phyloP scores from a whole-genome alignment of 805 yeast genomes.

The Crinitomyces ghanaensis region DNA sequence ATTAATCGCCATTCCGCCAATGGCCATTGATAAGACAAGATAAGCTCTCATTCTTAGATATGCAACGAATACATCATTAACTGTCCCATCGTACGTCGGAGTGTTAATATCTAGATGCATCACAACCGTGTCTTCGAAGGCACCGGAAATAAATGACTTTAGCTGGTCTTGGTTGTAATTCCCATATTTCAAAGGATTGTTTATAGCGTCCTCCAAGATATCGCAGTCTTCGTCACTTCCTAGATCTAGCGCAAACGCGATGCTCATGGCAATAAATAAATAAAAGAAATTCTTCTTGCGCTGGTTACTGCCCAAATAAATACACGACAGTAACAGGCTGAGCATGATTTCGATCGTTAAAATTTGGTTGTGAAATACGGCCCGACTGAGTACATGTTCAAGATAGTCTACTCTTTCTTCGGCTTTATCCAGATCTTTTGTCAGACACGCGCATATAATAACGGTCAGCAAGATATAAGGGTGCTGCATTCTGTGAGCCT shows the following conservation, averaged over 20 bases:
- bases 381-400: conserved; percentile 10
- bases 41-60: conserved; percentile 5
- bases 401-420: conserved; percentile 8
- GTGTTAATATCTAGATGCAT: too few species aligned
- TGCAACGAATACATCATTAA: conserved; percentile 3
- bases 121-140: too few species aligned
- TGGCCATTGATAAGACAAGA: conserved; percentile 7
- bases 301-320: conserved; percentile 11
- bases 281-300: conserved; percentile 12
- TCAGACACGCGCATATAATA: too few species aligned
- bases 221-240: conserved; percentile 9
- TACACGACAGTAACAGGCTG: conserved; percentile 4
- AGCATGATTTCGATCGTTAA: conserved; percentile 6
- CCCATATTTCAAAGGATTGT: too few species aligned
- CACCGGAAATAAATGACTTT: too few species aligned
- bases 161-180: too few species aligned
- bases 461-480: too few species aligned
- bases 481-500: too few species aligned
- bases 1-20: conserved; percentile 14
- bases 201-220: conserved; percentile 2
- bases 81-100: too few species aligned
- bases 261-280: conserved; percentile 13
- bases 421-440: too few species aligned
- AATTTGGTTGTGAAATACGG: conserved; percentile 1
- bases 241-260: conserved; percentile 9